These are phyloP conservation scores for Iris pallida DNA, from an alignment of 116 monocot genomes.

Conservation along the genomic window DNA sequence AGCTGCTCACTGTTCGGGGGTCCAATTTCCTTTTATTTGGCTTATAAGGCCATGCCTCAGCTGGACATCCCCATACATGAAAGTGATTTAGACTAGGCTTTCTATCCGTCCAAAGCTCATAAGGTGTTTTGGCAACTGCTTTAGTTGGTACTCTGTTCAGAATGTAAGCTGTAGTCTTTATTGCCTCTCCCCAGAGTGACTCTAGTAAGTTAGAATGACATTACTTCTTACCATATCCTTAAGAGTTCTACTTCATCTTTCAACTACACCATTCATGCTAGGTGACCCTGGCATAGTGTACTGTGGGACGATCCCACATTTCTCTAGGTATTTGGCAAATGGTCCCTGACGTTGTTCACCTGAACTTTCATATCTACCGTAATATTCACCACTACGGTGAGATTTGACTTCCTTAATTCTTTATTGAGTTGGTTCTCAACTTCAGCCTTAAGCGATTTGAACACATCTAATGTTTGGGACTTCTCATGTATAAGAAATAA, in stretches of 20 bases:
- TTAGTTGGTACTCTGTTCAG: slow-evolving; percentile 14
- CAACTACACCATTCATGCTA: slow-evolving; percentile 14
- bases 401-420: not conserved
- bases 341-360: not conserved
- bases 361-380: not conserved
- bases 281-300: slow-evolving; percentile 10
- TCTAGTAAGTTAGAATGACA: slow-evolving; percentile 4
- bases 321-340: slow-evolving; percentile 2
- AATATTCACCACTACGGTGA: not conserved
- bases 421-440: not conserved
- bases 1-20: not conserved
- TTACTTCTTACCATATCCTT: not conserved
- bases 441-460: not conserved
- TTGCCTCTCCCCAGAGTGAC: slow-evolving; percentile 9
- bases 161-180: slow-evolving; percentile 13
- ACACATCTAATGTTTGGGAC: not conserved
- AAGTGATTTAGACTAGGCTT: not conserved
- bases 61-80: slow-evolving; percentile 3
- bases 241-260: not conserved
- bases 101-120: not conserved
- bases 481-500: not conserved
- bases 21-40: slow-evolving; percentile 1
- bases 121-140: slow-evolving; percentile 11
- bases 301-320: slow-evolving; percentile 3
- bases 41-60: slow-evolving; percentile 9